These are phyloP conservation scores for Zasmidium cellare DNA, from an alignment of 2,329 filamentous ascomycete genomes.

Conservation along the genomic window DNA sequence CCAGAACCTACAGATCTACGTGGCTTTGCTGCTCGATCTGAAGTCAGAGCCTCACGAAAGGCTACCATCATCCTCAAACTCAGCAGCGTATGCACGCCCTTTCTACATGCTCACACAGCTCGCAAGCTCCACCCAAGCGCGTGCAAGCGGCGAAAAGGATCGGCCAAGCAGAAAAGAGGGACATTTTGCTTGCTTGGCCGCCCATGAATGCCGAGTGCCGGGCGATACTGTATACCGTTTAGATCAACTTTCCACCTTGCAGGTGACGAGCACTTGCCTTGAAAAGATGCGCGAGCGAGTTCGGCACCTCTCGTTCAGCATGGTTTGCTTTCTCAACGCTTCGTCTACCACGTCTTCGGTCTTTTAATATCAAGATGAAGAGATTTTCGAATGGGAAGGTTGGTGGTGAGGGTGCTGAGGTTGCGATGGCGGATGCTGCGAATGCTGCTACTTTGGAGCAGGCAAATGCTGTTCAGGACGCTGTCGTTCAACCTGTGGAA, in stretches of 20 bases:
- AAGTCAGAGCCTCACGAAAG: too few species aligned
- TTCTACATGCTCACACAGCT: too few species aligned
- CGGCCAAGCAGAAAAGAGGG: not conserved
- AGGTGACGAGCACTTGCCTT: not conserved
- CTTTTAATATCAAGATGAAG: not conserved
- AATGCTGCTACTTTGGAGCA: not conserved
- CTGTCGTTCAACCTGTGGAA: constrained; percentile 1
- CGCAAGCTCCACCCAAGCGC: not conserved
- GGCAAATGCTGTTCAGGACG: not conserved
- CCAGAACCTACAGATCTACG: too few species aligned
- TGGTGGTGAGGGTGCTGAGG: not conserved
- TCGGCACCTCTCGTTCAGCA: not conserved
- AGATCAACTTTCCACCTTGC: not conserved
- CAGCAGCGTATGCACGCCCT: too few species aligned
- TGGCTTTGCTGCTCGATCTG: too few species aligned
- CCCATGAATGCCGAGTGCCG: not conserved
- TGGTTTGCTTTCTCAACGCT: not conserved
- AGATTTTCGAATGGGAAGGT: not conserved
- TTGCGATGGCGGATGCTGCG: not conserved
- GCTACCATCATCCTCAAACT: too few species aligned
- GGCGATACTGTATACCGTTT: not conserved
- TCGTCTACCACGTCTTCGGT: not conserved
- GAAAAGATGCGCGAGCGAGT: not conserved
- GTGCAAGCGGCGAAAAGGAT: not conserved
- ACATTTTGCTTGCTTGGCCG: too few species aligned